phyloP scores from a whole-genome alignment of 169 alveolate species.

The Cryptosporidium meleagridis region DNA sequence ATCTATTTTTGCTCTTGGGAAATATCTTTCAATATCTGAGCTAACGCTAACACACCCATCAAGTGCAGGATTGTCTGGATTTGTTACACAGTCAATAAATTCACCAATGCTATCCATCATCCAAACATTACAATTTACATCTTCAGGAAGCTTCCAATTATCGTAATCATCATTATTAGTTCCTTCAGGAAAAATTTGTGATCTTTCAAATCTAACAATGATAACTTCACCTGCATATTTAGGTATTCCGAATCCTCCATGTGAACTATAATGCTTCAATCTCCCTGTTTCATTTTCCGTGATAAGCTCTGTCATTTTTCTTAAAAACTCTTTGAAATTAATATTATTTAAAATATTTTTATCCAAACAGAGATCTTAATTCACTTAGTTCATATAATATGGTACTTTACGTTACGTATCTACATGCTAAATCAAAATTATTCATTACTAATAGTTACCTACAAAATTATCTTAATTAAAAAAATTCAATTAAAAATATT shows the following conservation, averaged over 20 bases:
- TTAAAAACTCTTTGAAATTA: neutral
- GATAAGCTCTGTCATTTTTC: constrained; percentile 11
- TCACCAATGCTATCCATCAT: constrained; percentile 67
- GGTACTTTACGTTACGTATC: constrained; percentile 43
- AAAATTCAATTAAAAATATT: neutral
- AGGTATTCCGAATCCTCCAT: constrained; percentile 52
- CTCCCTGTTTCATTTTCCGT: constrained; percentile 60
- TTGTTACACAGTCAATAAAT: constrained; percentile 48
- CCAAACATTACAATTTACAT: constrained; percentile 54
- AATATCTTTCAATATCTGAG: constrained; percentile 28
- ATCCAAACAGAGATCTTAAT: neutral
- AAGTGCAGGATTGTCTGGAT: constrained; percentile 19
- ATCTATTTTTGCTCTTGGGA: constrained; percentile 60
- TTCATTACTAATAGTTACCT: neutral
- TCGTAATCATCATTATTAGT: neutral
- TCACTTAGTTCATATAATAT: neutral
- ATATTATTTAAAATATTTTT: neutral
- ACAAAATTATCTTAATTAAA: neutral
- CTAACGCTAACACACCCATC: constrained; percentile 33
- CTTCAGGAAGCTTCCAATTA: constrained; percentile 31
- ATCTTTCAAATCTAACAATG: constrained; percentile 36
- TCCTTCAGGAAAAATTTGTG: neutral
- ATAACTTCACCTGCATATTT: constrained; percentile 55
- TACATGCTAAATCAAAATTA: neutral
- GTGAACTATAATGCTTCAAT: constrained; percentile 10